Percentiles rank a stretch among this genome's conserved stretches.
Evolutionary conservation across 2,329 filamentous ascomycete species (phyloP).

Genomic region (Clarireedia sp.): DNA sequence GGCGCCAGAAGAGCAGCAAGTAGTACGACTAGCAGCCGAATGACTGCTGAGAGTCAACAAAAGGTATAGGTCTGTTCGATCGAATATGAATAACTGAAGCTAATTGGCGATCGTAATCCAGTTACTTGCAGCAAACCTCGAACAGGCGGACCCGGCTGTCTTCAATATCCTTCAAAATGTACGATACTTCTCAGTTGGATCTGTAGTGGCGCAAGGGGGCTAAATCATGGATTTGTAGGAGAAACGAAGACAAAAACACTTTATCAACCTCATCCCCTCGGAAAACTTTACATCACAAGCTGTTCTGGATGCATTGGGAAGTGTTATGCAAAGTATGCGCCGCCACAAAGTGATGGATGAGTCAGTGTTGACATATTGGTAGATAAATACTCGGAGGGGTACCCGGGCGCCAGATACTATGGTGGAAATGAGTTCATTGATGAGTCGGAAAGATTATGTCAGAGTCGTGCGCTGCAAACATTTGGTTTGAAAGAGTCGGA

Average conservation of each 20-base stretch:
- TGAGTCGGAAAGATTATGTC: constrained; percentile 79
- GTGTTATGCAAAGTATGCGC: constrained; percentile 82
- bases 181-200: constrained; percentile 15
- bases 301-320: constrained; percentile 83
- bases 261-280: constrained; percentile 93
- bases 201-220: background rate
- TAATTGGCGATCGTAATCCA: constrained; percentile 32
- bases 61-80: constrained; percentile 35
- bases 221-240: constrained; percentile 48
- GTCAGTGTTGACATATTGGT: constrained; percentile 31
- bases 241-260: constrained; percentile 93
- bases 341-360: constrained; percentile 23
- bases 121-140: constrained; percentile 71
- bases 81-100: background rate
- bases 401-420: constrained; percentile 93
- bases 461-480: constrained; percentile 79
- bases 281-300: constrained; percentile 95
- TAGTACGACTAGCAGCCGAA: constrained; percentile 17
- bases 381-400: constrained; percentile 99
- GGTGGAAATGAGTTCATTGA: constrained; percentile 97
- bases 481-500: constrained; percentile 76
- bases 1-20: constrained; percentile 23
- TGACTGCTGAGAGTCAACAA: constrained; percentile 47
- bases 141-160: constrained; percentile 78
- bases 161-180: constrained; percentile 90